Base-by-base conservation (phyloP, 129 eudicot species). In the Tanacetum coccineum region DNA sequence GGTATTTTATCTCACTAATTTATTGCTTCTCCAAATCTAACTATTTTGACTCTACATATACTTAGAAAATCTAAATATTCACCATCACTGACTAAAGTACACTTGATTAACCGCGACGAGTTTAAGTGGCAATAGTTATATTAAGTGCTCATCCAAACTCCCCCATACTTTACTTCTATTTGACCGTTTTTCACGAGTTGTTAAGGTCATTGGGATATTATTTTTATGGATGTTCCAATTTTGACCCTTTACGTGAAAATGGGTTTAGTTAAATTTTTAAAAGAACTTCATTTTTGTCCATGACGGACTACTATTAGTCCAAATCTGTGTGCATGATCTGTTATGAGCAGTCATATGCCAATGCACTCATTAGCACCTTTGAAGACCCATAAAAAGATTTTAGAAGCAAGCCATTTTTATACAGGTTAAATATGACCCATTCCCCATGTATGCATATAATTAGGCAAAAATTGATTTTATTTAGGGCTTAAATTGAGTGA, bases 331-430 rank as follows among this genome's bases (percentile, higher is more conserved):
- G 30, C 74, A 60, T 47, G 25, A 46, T 68, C 40, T 66, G 4
- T 67, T 36, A 28, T 67, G 40, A 64, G 56, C 47, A 93, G 99
- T 93, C 99, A 25, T 93, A 93, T 79, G 99, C 99, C 67, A 89
- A 81, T 84, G 95, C 99, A 64, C 15, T 93, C 56, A 58, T 93
- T 66, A 87, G 99, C 80, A 56, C 92, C 53, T 86, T 93, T 44
- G 99, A 93, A 74, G 99, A 93, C 74, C 96, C 96, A 8, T n/a
- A 96, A 93, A 80, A 93, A 93, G 78, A 93, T 93, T 73, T 76
- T 93, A 87, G 99, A n/a, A 93, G 65, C 99, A 93, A 79, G 77
- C 99, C n/a, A n/a, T n/a, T n/a, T n/a, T n/a, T n/a, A n/a, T n/a
- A n/a, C n/a, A n/a, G n/a, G n/a, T n/a, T n/a, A n/a, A n/a, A n/a